Conservation (phyloP, 805 yeast genomes). For the Zygoascus bituminiphila region DNA sequence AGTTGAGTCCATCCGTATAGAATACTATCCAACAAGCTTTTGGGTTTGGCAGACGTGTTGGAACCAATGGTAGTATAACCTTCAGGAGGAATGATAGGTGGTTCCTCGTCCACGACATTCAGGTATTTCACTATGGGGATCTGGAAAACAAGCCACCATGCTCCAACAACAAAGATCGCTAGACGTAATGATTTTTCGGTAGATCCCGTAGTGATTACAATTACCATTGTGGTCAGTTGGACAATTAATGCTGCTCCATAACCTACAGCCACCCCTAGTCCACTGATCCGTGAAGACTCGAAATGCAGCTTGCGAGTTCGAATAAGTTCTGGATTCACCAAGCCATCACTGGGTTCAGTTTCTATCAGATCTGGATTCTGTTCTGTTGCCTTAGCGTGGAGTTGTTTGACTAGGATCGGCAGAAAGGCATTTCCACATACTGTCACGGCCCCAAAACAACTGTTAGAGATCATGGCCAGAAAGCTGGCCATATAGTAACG, state of each 20-base stretch:
- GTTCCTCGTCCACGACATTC: slow-evolving; percentile 30
- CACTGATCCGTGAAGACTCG: slow-evolving; percentile 38
- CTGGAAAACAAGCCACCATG: slow-evolving; percentile 73
- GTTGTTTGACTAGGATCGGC: slow-evolving; percentile 44
- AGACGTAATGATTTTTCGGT: slow-evolving; percentile 38
- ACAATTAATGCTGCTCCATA: slow-evolving; percentile 61
- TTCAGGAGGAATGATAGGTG: slow-evolving; percentile 31
- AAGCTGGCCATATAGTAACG: slow-evolving; percentile 46
- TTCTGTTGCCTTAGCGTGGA: not conserved
- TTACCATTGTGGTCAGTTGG: slow-evolving; percentile 50
- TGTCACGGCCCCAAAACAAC: slow-evolving; percentile 68
- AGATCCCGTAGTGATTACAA: slow-evolving; percentile 36
- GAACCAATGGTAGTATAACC: slow-evolving; percentile 9
- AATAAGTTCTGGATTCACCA: not conserved
- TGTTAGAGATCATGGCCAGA: slow-evolving; percentile 54
- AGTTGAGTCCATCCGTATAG: slow-evolving; percentile 58
- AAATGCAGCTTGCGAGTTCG: not conserved
- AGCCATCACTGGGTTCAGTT: not conserved
- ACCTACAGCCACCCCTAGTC: slow-evolving; percentile 64
- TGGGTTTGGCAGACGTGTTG: slow-evolving; percentile 1
- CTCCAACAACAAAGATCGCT: slow-evolving; percentile 56
- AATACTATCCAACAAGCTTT: slow-evolving; percentile 30
- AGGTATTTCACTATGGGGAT: slow-evolving; percentile 47
- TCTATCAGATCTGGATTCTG: not conserved
- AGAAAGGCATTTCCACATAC: slow-evolving; percentile 72